Conservation (phyloP, 306 rosid species). For the Corylus heterophylla region DNA sequence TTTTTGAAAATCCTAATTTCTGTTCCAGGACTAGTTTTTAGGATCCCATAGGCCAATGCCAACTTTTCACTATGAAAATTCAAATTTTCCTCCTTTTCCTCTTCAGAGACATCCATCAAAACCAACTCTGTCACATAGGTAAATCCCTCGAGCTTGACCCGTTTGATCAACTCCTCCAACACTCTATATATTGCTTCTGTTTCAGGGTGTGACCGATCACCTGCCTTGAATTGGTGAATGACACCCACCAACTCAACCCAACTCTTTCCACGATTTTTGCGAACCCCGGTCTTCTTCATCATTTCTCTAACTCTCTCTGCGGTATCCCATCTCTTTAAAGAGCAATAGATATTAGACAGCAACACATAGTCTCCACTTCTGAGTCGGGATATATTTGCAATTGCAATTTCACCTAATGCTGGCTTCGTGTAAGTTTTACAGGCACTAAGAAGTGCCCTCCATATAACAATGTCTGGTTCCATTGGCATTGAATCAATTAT, state of each 20-base stretch:
- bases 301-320: constrained; percentile 60
- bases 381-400: constrained; percentile 50
- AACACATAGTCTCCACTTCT: constrained; percentile 71
- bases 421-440: constrained; percentile 55
- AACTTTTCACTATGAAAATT: constrained; percentile 59
- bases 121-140: constrained; percentile 61
- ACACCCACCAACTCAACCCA: constrained; percentile 58
- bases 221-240: constrained; percentile 63
- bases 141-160: constrained; percentile 57
- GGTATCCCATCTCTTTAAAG: constrained; percentile 59
- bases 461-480: constrained; percentile 68
- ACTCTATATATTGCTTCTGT: constrained; percentile 48
- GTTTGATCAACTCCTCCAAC: constrained; percentile 54
- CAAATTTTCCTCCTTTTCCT: constrained; percentile 72
- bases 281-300: constrained; percentile 58
- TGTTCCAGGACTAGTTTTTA: constrained; percentile 66
- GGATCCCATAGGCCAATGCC: constrained; percentile 64
- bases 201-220: constrained; percentile 57
- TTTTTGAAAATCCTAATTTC: constrained; percentile 64
- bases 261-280: constrained; percentile 60
- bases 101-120: constrained; percentile 80
- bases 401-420: constrained; percentile 61
- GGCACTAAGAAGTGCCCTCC: constrained; percentile 72
- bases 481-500: constrained; percentile 54
- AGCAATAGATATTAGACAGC: constrained; percentile 71